Evolutionary conservation across 2,329 filamentous ascomycete genomes (phyloP), one percentile per base, ranked within the genome.

Genomic region (Cladosporium sp.): DNA sequence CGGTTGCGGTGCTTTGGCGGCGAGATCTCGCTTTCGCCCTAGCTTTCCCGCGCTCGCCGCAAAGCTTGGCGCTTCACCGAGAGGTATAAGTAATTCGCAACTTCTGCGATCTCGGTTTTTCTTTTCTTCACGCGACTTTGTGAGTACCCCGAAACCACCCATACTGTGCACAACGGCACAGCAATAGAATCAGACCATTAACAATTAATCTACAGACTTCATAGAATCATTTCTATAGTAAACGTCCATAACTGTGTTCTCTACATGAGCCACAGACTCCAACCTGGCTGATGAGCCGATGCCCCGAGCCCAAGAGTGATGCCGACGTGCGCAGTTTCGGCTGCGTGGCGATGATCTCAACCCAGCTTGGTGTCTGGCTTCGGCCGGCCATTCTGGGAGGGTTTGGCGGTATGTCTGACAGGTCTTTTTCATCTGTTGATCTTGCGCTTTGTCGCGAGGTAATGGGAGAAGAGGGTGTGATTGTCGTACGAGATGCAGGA

Each of bases 261-360:
- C 46, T 53, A 53, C 51, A 53, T 45, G 46, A 53, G 51, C 51
- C 51, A 53, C 51, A 62, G 60, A 63, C 62, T 63, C 60, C 62
- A 62, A 57, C 62, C 59, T 57, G 62, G 59, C 56, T 62, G 62
- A 65, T 64, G 62, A 65, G 55, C 51, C 54, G 57, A 63, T 61
- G 62, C 62, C 56, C 61, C 56, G 55, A 53, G 59, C 60, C 59
- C 58, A 56, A 65, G 62, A 63, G 62, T 65, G 62, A 65, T 63
- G 62, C 62, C 61, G 53, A 49, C 57, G 43, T 60, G 55, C 55
- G 50, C 52, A 52, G 50, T 51, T 51, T 51, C 41, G 36, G 53
- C 35, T 36, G 49, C 50, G 54, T 59, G 62, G 62, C 58, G 57
- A 65, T 65, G 62, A 65, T 65, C 62, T 65, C 62, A 55, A 53